These are phyloP conservation scores for Stromatinia cepivora DNA, from an alignment of 2,329 filamentous ascomycete genomes.

Conservation along the genomic window DNA sequence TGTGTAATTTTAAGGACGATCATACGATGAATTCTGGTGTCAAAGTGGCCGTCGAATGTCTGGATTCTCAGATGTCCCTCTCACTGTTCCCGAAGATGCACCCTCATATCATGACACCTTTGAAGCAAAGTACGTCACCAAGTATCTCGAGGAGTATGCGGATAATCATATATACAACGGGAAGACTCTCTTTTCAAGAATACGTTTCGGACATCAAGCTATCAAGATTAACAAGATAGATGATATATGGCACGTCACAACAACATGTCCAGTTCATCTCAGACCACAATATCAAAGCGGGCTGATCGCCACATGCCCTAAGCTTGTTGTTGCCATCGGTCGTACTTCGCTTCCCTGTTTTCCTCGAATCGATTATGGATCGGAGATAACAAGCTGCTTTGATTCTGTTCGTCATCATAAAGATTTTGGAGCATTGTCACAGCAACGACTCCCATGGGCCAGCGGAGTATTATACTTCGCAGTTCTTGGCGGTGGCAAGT, in stretches of 20 bases:
- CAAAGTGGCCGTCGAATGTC: conserved; percentile 39
- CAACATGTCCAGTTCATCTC: neutral
- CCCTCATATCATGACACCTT: conserved; percentile 36
- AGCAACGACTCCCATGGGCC: neutral
- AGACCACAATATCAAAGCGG: neutral
- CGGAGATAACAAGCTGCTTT: neutral
- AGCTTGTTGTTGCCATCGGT: conserved; percentile 10
- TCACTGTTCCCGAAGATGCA: conserved; percentile 35
- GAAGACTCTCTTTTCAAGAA: conserved; percentile 33
- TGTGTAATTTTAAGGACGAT: conserved; percentile 28
- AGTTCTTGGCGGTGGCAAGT: conserved; percentile 22
- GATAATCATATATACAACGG: conserved; percentile 27
- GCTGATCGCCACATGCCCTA: neutral
- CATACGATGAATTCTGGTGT: conserved; percentile 40
- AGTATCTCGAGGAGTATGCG: conserved; percentile 37
- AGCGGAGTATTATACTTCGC: neutral
- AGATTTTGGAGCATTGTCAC: conserved; percentile 21
- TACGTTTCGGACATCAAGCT: conserved; percentile 32
- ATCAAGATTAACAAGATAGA: conserved; percentile 30
- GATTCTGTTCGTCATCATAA: conserved; percentile 19
- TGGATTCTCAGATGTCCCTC: conserved; percentile 40
- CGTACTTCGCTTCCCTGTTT: conserved; percentile 1
- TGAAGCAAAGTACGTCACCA: conserved; percentile 36
- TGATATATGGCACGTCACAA: conserved; percentile 27
- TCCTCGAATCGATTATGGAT: neutral